Percentiles rank a stretch among this genome's conserved stretches.
phyloP scores from a whole-genome alignment of 768 basidiomycete species.

The Cyclocybe aegerita region DNA sequence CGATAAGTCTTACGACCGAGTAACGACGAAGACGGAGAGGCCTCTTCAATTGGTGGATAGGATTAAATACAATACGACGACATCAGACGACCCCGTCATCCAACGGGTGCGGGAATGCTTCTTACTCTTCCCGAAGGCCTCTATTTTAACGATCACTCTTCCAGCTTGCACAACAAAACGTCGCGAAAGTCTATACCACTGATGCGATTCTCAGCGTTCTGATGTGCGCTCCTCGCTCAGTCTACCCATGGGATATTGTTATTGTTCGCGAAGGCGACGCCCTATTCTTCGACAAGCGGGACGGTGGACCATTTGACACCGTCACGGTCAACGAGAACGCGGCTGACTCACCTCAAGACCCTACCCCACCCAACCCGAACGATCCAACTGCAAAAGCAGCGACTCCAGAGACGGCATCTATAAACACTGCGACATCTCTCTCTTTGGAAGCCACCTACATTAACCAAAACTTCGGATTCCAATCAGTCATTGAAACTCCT shows the following conservation, averaged over 20 bases:
- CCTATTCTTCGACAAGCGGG: conserved; percentile 96
- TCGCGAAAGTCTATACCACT: conserved; percentile 89
- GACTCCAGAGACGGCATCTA: conserved; percentile 70
- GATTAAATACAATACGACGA: conserved; percentile 96
- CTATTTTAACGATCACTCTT: conserved; percentile 4
- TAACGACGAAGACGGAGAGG: conserved; percentile 90
- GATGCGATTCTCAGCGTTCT: conserved; percentile 93
- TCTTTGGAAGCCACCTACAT: conserved; percentile 98
- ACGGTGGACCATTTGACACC: conserved; percentile 95
- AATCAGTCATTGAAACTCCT: conserved; percentile 77
- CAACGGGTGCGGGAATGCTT: conserved; percentile 60
- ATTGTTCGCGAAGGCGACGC: conserved; percentile 91
- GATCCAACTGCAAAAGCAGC: conserved; percentile 67
- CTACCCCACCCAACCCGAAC: conserved; percentile 74
- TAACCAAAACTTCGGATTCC: conserved; percentile 98
- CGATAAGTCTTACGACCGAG: conserved; percentile 92
- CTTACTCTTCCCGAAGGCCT: conserved; percentile 1
- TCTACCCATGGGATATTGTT: conserved; percentile 99
- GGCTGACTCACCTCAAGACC: conserved; percentile 87
- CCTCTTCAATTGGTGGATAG: conserved; percentile 92
- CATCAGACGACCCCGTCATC: conserved; percentile 96
- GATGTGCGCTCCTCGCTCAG: conserved; percentile 94
- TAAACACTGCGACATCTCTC: conserved; percentile 91
- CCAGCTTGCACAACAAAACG: conserved; percentile 77
- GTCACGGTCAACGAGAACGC: conserved; percentile 99